Evolutionary conservation across 768 basidiomycete genomes (phyloP).

Genomic region (Daedalea quercina): DNA sequence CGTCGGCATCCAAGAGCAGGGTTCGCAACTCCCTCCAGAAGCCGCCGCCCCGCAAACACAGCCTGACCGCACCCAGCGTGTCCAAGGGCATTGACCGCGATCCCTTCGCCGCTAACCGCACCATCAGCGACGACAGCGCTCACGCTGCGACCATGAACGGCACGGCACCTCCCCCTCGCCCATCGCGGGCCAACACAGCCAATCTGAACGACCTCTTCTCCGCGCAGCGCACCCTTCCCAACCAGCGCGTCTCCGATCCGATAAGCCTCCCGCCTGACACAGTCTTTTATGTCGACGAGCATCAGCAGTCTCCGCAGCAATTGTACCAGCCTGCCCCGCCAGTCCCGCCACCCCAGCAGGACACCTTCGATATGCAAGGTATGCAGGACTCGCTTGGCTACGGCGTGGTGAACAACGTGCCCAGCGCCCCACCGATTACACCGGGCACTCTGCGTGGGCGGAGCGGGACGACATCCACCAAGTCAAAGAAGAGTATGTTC

Average conservation of each 20-base stretch:
- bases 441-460: slow-evolving; percentile 27
- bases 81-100: slow-evolving; percentile 42
- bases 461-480: slow-evolving; percentile 34
- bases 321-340: slow-evolving; percentile 7
- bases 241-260: slow-evolving; percentile 50
- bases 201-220: slow-evolving; percentile 72
- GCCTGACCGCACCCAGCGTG: slow-evolving; percentile 30
- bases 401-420: slow-evolving; percentile 3
- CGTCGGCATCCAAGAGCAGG: slow-evolving; percentile 23
- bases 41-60: slow-evolving; percentile 46
- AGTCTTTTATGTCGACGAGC: slow-evolving; percentile 20
- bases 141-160: slow-evolving; percentile 27
- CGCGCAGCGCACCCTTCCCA: slow-evolving; percentile 30
- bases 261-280: slow-evolving; percentile 27
- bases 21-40: slow-evolving; percentile 59
- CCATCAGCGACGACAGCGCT: slow-evolving; percentile 22
- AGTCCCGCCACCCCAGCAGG: neutral
- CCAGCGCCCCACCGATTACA: slow-evolving; percentile 9
- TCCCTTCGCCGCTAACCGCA: slow-evolving; percentile 45
- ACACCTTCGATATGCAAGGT: neutral
- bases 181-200: slow-evolving; percentile 80
- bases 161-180: slow-evolving; percentile 63
- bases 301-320: slow-evolving; percentile 17
- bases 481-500: slow-evolving; percentile 58
- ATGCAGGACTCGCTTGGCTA: neutral